Base-by-base conservation (phyloP, 2,329 filamentous ascomycete species). In the Geosmithia putterillii region DNA sequence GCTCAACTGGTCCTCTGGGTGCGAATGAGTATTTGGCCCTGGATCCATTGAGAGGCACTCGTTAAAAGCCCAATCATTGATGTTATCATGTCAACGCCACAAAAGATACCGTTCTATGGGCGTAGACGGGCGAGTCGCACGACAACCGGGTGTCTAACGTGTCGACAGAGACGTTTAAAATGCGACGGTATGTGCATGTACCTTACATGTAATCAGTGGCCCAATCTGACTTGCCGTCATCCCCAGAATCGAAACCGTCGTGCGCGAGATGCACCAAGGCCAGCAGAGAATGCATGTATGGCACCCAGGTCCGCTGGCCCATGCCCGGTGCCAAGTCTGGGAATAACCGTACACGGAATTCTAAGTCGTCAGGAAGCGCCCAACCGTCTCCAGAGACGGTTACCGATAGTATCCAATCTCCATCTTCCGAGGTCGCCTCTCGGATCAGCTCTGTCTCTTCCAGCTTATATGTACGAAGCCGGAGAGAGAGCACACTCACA, bases 151-250 rank as follows among this genome's bases (percentile, higher is more conserved):
- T 41, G 40, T 34, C 21, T 28, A 20, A 41, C 40, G 7, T 41
- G 40, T 20, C 20, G 40, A 4, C 40, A 41, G 23, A 41, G 40
- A 28, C 40, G 40, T 10, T 15, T 41, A 5, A 41, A 41, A 21
- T 41, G 40, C 18, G 40, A 41, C 23, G 40, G 40, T 41, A 41
- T 41, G 40, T 41, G 9, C n/a, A 28, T 7, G 8, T 25, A 14
- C 4, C 5, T 5, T n/a, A 8, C 22, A 14, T 25, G 4, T 15
- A 15, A 25, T 34, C 38, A 39, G 12, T 18, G 17, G 21, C 9
- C 8, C 18, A 14, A 25, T 41, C 4, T 17, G 7, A 5, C 40
- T 41, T 25, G 28, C 40, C 7, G 21, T 18, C 22, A 28, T 21
- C 8, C 7, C 7, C 17, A 41, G 40, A 41, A 32, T 20, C 10